A percentile compares a stretch with the other conserved stretches of the same genome.
Evolutionary conservation across 768 basidiomycete genomes (phyloP).

Genomic region (Boletus reticuloceps): DNA sequence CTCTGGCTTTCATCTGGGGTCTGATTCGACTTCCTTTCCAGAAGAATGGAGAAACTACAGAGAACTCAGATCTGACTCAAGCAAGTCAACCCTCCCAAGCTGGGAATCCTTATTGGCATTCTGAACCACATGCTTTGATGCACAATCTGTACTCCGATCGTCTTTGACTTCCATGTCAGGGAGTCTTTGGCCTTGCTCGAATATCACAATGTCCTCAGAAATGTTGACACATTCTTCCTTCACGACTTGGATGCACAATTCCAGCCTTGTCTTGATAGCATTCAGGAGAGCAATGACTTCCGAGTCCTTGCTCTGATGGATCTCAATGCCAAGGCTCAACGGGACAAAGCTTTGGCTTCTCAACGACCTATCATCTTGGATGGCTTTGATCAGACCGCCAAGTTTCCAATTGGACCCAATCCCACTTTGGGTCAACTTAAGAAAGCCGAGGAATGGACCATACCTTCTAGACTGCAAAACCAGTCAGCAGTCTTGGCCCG

Average conservation of each 20-base stretch:
- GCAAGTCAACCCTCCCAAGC: constrained; percentile 2
- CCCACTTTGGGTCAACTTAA: constrained; percentile 2
- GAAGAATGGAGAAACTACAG: background rate
- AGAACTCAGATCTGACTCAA: background rate
- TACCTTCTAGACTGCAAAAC: background rate
- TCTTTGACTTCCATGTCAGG: constrained; percentile 3
- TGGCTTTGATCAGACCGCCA: background rate
- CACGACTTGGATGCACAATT: background rate
- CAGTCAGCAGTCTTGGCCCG: background rate
- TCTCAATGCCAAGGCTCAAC: background rate
- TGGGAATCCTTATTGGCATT: constrained; percentile 7
- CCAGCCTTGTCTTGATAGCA: background rate
- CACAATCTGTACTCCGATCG: background rate
- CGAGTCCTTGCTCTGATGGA: background rate
- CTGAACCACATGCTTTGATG: constrained; percentile 6
- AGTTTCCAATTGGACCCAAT: background rate
- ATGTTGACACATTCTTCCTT: background rate
- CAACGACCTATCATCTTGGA: background rate
- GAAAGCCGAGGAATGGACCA: background rate
- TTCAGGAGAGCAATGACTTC: background rate
- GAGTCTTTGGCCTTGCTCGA: background rate
- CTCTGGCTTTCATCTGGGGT: constrained; percentile 1
- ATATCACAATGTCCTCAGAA: background rate
- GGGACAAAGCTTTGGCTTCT: background rate
- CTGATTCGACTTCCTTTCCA: constrained; percentile 1